Base-by-base conservation (phyloP, 352 stramenopile species). In the Plasmopara viticola region DNA sequence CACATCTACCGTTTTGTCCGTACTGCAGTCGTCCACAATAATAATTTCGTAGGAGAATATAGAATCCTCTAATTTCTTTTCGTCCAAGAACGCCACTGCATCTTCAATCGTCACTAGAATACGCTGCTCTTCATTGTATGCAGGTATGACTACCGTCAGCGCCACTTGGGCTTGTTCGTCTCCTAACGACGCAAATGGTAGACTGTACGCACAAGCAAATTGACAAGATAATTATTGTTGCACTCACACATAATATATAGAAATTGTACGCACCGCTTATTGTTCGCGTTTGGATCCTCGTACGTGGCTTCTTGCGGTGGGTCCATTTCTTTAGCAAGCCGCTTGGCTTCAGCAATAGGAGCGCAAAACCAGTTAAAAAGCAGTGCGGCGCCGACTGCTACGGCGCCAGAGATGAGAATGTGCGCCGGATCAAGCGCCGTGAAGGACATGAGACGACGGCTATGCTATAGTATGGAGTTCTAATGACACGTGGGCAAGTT, bases 61-160 rank as follows among this genome's bases (percentile, higher is more conserved):
- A 56, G 64, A 49, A 42, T 92, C 62, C 3, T 60, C 46, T 5
- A 53, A 28, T 50, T 76, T 70, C 49, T 85, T 84, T 37, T 64
- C 54, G n/a, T 91, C 70, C 39, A 97, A 62, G 60, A 94, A 98
- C 28, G 78, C 64, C 44, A 97, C 59, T 4, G 90, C 91, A 44
- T 87, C 85, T 47, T 94, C 55, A 9, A 98, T 68, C 62, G 96
- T 98, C 43, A 87, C 80, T 3, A 88, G 64, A 55, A 98, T 89
- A 31, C 95, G 80, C 35, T 97, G 66, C 61, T 96, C 60, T 60
- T 98, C 95, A 58, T 98, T 98, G 72, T 95, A 98, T 25, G 95
- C 95, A 12, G 95, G 94, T 33, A 98, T 84, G 42, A 98, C 77
- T 15, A 98, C 78, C 10, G 84, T 95, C 29, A 98, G 62, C 43